Base-by-base conservation (phyloP, 768 basidiomycete species). In the Polyporus arcularius region DNA sequence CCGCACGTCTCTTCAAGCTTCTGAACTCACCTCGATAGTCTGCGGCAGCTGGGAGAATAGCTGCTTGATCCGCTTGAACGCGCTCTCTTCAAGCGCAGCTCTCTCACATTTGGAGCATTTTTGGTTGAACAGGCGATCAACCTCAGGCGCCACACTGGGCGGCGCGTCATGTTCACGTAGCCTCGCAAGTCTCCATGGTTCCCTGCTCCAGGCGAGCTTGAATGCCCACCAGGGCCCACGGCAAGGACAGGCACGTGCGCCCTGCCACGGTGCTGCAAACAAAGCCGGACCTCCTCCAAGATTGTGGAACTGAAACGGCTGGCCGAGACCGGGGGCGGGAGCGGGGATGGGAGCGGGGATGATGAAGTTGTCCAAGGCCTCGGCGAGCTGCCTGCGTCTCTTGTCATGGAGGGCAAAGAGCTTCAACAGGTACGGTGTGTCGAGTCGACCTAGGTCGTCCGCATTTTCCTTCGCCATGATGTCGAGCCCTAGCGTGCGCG, bases 401-500 rank as follows among this genome's bases (percentile, higher is more conserved):
- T 32, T 32, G 18, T 26, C 18, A 65, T 81, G 81, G 18, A 82
- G 72, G 14, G 69, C 62, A 11, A 82, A 57, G 30, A 83, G 74
- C 30, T 63, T 54, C 60, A 79, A 67, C 28, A 82, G 70, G 53
- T 70, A 65, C 10, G 68, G 71, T 0, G 76, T 67, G 8, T 78
- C 66, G 26, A 82, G 68, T 15, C 65, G 61, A 42, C 73, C 67
- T 2, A 82, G 72, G 11, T 70, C 62, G 2, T 61, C 47, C 14
- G 72, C 64, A 42, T 74, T 55, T 38, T 70, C 65, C 8, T 74
- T 72, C 26, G 74, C 72, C 57, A 76, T 74, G 4, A 85, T 65
- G 55, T 78, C 71, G 15, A 80, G 61, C 15, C 65, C 65, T 18
- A 84, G 66, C 8, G 82, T 81, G 35, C 72, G 64, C 16, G 73